A percentile compares a stretch with the other conserved stretches of the same genome.
Conservation (phyloP, 805 yeast genomes). For the Cyberlindnera maclurae region DNA sequence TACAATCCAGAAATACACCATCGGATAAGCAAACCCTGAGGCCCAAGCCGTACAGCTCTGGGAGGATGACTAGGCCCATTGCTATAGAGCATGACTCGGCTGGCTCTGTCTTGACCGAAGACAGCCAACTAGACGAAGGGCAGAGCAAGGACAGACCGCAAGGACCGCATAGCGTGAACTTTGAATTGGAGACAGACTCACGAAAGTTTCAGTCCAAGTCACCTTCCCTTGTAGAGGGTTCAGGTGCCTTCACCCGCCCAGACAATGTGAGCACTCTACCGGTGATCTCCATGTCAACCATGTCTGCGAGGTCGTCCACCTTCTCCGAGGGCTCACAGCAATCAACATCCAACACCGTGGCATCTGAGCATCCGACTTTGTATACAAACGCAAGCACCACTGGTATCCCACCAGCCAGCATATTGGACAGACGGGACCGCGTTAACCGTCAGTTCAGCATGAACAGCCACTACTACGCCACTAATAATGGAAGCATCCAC, state of each 20-base stretch:
- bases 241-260: constrained; percentile 6
- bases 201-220: constrained; percentile 1
- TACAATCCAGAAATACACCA: constrained; percentile 7
- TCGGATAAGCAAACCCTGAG: neutral
- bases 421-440: constrained; percentile 38
- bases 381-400: constrained; percentile 58
- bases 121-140: too few relatives aligned
- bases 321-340: constrained; percentile 29
- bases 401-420: constrained; percentile 71
- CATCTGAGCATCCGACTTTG: constrained; percentile 31
- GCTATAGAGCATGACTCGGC: too few relatives aligned
- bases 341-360: constrained; percentile 29
- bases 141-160: neutral
- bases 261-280: constrained; percentile 29
- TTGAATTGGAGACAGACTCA: neutral
- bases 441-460: constrained; percentile 15
- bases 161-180: neutral
- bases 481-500: constrained; percentile 15
- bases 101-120: too few relatives aligned
- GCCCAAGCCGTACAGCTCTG: neutral
- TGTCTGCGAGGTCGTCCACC: constrained; percentile 30
- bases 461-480: constrained; percentile 13
- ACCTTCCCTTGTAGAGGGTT: constrained; percentile 7
- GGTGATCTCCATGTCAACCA: constrained; percentile 27
- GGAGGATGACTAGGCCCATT: too few relatives aligned